Evolutionary conservation across 768 basidiomycete species (phyloP), one percentile per base, ranked within the genome.

Genomic region (Daedaleopsis nitida): DNA sequence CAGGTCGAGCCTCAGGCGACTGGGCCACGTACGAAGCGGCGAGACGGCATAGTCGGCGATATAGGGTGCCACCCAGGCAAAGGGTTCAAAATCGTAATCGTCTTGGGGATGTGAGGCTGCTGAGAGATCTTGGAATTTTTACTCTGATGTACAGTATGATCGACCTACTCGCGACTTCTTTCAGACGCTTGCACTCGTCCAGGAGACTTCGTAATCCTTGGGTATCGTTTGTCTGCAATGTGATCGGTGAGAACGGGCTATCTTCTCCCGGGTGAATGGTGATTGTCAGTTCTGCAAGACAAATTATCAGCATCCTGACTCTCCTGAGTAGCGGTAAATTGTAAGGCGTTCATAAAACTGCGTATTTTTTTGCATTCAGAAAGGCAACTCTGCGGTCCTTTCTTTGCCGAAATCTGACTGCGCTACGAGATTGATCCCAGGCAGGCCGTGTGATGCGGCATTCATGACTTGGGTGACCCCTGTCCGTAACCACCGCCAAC

Each of bases 141-240:
- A 32, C 38, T 34, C 52, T 32, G 48, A 13, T 16, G 57, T 43
- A 32, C 38, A 19, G 23, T 12, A 8, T 19, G 13, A 23, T 16
- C 27, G 58, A 51, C 62, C 21, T 27, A 86, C 87, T 79, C 56
- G 80, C 75, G 2, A 74, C 73, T 39, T 82, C 80, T 65, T 79
- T 85, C 52, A 88, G 67, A 35, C 83, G 77, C 67, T 81, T 87
- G 68, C 81, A 87, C 69, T 88, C 85, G 1, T 76, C 74, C 11
- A 85, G 70, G 16, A 89, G 69, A 12, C 50, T 64, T 39, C 79
- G 78, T 49, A 91, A 68, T 3, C 73, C 72, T 53, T 81, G 78
- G 0, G 80, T 76, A 67, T 88, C 79, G 21, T 74, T 68, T 0
- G 86, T 81, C 37, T 76, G 74, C 43, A 86, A 80, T 0, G 76